These are phyloP conservation scores for Primulina tabacum DNA, from an alignment of 257 asterid genomes.

Conservation along the genomic window DNA sequence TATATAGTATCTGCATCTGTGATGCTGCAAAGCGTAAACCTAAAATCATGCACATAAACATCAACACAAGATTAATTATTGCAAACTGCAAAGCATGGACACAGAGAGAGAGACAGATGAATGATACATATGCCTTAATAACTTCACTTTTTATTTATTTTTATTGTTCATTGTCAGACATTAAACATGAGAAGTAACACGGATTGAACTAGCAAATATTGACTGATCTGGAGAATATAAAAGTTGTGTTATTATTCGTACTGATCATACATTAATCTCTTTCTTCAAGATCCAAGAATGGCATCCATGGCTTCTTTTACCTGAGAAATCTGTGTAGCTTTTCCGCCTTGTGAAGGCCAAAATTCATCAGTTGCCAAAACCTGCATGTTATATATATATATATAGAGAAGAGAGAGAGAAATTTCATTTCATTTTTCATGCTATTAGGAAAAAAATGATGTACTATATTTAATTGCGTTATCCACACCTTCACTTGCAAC, in stretches of 20 bases:
- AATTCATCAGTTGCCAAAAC: conserved; percentile 91
- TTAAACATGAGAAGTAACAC: not conserved
- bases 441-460: not conserved
- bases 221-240: not conserved
- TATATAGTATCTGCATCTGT: too few relatives aligned
- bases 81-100: too few relatives aligned
- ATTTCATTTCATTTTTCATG: not conserved
- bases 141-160: too few relatives aligned
- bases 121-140: too few relatives aligned
- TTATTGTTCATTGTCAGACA: too few relatives aligned
- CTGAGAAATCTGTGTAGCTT: conserved; percentile 74
- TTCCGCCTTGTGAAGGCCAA: conserved; percentile 91
- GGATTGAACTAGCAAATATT: not conserved
- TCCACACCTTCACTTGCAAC: conserved; percentile 78
- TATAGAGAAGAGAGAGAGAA: too few relatives aligned
- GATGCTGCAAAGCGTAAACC: too few relatives aligned
- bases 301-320: conserved; percentile 88
- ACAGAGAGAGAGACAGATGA: too few relatives aligned
- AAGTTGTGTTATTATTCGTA: too few relatives aligned
- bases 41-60: too few relatives aligned
- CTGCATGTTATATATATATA: conserved; percentile 25
- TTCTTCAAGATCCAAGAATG: conserved; percentile 49
- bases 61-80: too few relatives aligned
- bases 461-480: not conserved
- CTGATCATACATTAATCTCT: too few relatives aligned